Evolutionary conservation across 768 basidiomycete species (phyloP).

Genomic region (Leucosporidium yakuticum): DNA sequence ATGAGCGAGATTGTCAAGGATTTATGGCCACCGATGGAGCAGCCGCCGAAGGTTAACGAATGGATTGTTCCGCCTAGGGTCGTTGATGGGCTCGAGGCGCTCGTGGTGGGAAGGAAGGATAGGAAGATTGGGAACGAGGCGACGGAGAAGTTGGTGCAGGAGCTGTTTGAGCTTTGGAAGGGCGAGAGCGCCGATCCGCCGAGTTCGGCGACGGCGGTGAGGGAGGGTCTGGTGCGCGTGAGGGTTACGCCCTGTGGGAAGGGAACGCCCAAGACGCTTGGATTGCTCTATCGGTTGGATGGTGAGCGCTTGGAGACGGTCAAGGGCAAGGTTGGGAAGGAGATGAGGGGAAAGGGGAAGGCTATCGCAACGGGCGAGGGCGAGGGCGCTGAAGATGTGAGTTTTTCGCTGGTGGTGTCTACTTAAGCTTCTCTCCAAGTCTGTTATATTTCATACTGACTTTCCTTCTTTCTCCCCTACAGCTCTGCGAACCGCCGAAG

Average conservation of each 20-base stretch:
- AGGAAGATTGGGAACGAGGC: background rate
- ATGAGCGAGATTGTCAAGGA: conserved; percentile 43
- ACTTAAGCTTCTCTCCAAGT: background rate
- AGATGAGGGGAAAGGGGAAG: conserved; percentile 23
- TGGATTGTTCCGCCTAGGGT: background rate
- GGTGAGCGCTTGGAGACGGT: conserved; percentile 55
- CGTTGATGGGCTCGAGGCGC: background rate
- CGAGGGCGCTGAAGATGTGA: conserved; percentile 28
- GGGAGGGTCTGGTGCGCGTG: conserved; percentile 55
- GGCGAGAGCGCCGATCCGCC: conserved; percentile 66
- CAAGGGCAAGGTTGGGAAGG: conserved; percentile 42
- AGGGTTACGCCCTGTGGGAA: conserved; percentile 57
- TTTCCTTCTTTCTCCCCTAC: background rate
- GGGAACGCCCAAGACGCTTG: conserved; percentile 69
- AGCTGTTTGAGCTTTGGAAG: conserved; percentile 57
- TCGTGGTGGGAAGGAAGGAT: conserved; percentile 7
- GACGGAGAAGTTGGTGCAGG: conserved; percentile 51
- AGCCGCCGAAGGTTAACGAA: background rate
- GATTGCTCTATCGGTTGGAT: conserved; percentile 61
- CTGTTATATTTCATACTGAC: background rate
- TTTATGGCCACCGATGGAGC: conserved; percentile 44
- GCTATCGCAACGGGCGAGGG: conserved; percentile 35
- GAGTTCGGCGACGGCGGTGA: background rate
- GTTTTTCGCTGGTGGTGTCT: background rate
- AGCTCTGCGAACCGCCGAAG: conserved; percentile 19